A percentile compares a stretch with the other conserved stretches of the same genome.
phyloP scores from a whole-genome alignment of 148 eudicot species.

The Fagopyrum homotropicum region DNA sequence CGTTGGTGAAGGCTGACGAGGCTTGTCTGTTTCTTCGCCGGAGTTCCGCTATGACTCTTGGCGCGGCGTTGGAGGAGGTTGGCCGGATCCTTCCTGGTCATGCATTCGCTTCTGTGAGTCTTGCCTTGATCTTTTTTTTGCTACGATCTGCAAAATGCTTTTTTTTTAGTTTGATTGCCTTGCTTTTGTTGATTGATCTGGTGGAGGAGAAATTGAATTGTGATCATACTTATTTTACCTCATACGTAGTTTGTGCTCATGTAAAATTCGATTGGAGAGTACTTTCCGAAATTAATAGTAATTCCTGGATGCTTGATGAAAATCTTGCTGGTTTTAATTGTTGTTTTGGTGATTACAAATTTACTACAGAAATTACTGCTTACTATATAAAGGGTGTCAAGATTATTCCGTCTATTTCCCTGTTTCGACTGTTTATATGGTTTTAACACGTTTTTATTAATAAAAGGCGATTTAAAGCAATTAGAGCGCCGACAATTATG shows the following conservation, averaged over 20 bases:
- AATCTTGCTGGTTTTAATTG: not conserved
- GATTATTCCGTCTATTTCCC: not conserved
- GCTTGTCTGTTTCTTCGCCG: conserved; percentile 41
- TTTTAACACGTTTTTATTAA: not conserved
- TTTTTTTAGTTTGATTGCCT: not conserved
- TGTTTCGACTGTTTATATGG: too few relatives aligned
- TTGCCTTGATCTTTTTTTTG: not conserved
- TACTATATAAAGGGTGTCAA: not conserved
- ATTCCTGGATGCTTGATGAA: not conserved
- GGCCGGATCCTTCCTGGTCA: conserved; percentile 58
- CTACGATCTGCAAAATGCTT: too few relatives aligned
- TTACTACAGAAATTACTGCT: not conserved
- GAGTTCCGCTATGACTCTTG: conserved; percentile 32
- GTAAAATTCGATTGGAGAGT: not conserved
- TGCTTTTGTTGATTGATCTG: not conserved
- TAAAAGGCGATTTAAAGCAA: not conserved
- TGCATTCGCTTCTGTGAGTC: conserved; percentile 81
- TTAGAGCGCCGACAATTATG: not conserved
- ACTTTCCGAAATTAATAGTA: not conserved
- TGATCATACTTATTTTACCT: not conserved
- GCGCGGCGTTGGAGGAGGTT: conserved; percentile 32
- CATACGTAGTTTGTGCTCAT: not conserved
- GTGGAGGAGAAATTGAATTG: not conserved
- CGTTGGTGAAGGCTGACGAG: conserved; percentile 48
- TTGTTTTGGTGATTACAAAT: not conserved